Conservation (phyloP, 768 basidiomycete species). For the Mycena pura region DNA sequence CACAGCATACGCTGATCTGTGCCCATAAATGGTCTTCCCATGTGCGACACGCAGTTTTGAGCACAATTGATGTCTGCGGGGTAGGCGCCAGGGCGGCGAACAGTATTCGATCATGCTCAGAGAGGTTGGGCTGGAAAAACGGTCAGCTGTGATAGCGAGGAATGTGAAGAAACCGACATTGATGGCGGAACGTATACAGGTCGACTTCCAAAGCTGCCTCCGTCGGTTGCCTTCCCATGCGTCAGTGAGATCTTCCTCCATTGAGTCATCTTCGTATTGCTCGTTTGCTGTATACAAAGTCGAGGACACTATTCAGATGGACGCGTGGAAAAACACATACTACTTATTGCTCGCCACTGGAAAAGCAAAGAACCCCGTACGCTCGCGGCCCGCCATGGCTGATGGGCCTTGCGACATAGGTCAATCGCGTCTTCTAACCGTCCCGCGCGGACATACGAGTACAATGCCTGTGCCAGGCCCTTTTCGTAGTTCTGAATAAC, state of each 20-base stretch:
- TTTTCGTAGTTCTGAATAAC: constrained; percentile 76
- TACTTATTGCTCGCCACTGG: constrained; percentile 77
- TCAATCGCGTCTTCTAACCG: constrained; percentile 84
- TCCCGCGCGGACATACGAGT: constrained; percentile 85
- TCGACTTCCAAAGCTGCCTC: constrained; percentile 85
- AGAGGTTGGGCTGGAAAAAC: constrained; percentile 58
- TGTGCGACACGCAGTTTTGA: constrained; percentile 78
- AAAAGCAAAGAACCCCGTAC: constrained; percentile 85
- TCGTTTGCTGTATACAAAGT: constrained; percentile 40
- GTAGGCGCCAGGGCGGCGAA: constrained; percentile 87
- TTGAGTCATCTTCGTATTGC: constrained; percentile 53
- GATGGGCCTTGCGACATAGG: constrained; percentile 80
- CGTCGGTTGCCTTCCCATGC: constrained; percentile 78
- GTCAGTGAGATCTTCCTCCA: constrained; percentile 55
- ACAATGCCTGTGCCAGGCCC: constrained; percentile 76
- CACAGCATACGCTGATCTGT: constrained; percentile 79
- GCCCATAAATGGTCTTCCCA: constrained; percentile 99
- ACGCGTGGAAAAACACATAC: constrained; percentile 43
- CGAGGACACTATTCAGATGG: background rate
- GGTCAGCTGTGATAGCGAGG: background rate
- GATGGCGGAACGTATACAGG: constrained; percentile 79
- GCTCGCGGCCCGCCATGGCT: constrained; percentile 92
- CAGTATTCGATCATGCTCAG: constrained; percentile 79
- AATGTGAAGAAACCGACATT: constrained; percentile 56
- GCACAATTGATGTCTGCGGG: constrained; percentile 65